Base-by-base conservation (phyloP, 176 grass and related monocot genomes). In the Typha latifolia region DNA sequence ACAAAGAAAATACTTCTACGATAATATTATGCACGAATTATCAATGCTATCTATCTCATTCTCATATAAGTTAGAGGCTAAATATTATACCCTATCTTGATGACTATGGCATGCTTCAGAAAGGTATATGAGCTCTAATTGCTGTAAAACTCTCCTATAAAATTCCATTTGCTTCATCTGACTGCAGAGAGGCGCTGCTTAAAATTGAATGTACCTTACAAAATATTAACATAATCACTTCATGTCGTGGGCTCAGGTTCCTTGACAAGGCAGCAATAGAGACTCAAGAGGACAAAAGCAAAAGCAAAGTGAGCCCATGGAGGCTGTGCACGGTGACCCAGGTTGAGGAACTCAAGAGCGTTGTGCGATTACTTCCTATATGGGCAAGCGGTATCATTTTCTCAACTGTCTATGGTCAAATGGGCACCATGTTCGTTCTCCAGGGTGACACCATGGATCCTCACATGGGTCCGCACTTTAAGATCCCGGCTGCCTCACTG, bases 351-450 rank as follows among this genome's bases (percentile, higher is more conserved):
- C 76, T 93, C 31, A 93, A 93, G 85, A 78, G 79, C 62, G 22
- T 93, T 62, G 70, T 85, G 69, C 78, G 89, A 23, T 63, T 93
- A 23, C 86, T 95, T 8, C 86, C 90, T 0, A 79, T 95, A 37
- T 95, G 86, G 90, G 90, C 90, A 5, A 84, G 64, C 63, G 90
- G 90, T 64, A 95, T 95, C 67, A 61, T 90, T 19, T 84, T 95
- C 68, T 71, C 90, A 18, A 71, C 90, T 15, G 86, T 90, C 63
- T 95, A 95, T 49, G 5, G 66, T 21, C 90, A 95, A 77, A 84
- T 90, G 90, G 71, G 71, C 83, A 95, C 90, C 70, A 82, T 95
- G 90, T 95, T 95, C 77, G 71, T 95, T 18, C 74, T 90, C 31
- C 90, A 95, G 81, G 90, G 90, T 22, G 50, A 95, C 80, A 95